A percentile compares a stretch with the other conserved stretches of the same genome.
Evolutionary conservation across 1,284 basidiomycete species (phyloP).

Genomic region (Ustilago shanxiensis): DNA sequence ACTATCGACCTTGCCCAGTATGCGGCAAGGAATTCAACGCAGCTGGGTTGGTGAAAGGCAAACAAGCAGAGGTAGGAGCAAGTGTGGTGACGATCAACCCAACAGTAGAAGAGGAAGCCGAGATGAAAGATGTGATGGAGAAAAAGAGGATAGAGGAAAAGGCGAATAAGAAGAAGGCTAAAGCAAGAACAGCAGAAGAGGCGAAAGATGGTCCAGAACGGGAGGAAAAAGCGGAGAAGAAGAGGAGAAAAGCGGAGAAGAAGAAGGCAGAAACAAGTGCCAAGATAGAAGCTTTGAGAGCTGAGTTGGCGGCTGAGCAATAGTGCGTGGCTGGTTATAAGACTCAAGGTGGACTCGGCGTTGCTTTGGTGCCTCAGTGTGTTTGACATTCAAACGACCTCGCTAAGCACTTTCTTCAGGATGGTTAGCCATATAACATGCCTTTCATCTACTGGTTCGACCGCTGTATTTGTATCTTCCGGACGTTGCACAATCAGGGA

Average conservation of each 20-base stretch:
- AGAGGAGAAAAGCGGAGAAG: slow-evolving; percentile 33
- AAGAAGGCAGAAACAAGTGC: slow-evolving; percentile 20
- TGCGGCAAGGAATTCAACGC: slow-evolving; percentile 54
- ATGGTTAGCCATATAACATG: too few species aligned
- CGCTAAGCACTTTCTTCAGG: too few species aligned
- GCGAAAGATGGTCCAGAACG: background rate
- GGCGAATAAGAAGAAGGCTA: slow-evolving; percentile 23
- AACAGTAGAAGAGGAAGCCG: slow-evolving; percentile 24
- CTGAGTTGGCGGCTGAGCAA: slow-evolving; percentile 37
- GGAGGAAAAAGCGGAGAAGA: slow-evolving; percentile 5
- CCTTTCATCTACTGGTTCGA: too few species aligned
- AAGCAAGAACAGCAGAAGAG: slow-evolving; percentile 15
- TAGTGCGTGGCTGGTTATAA: background rate
- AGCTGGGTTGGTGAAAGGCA: slow-evolving; percentile 30
- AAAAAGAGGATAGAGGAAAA: slow-evolving; percentile 16
- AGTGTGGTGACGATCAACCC: slow-evolving; percentile 61
- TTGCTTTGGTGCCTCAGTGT: background rate
- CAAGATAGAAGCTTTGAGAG: slow-evolving; percentile 25
- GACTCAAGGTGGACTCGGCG: background rate
- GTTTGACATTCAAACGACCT: background rate
- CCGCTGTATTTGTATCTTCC: background rate
- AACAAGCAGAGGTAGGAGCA: slow-evolving; percentile 15
- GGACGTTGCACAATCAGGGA: background rate
- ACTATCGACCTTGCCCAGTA: slow-evolving; percentile 48
- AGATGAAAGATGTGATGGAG: slow-evolving; percentile 53